Evolutionary conservation across 805 yeast genomes (phyloP), one percentile per base, ranked within the genome.

Genomic region (Starmerella khaoyaiensis): DNA sequence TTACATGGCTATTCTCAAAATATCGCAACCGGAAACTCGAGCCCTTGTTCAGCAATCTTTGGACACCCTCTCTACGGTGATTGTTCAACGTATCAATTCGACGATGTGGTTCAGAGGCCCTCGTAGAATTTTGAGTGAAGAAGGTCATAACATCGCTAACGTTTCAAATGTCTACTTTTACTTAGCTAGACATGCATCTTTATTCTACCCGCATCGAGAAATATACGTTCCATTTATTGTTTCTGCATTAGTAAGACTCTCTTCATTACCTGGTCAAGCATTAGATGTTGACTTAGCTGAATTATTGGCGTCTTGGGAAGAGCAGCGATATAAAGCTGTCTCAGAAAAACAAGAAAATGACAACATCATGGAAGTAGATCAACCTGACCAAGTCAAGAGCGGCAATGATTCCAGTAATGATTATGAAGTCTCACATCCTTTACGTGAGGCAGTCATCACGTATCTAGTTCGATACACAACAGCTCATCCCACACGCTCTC

Each of bases 31-130:
- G 18, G 99, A 90, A 48, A 79, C 93, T 0, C 69, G 93, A 34
- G 73, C 70, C 42, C 63, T 90, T 52, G 94, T 86, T 0, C 73
- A 76, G 54, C 93, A 83, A 52, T 93, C 96, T 0, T 64, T 93
- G 25, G 94, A 86, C 51, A 62, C 80, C 4, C 62, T 90, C 15
- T 95, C 96, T 0, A 94, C 95, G 0, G 90, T 79, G 0, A 68
- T 87, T 66, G 74, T 80, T 2, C 67, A 68, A 38, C 65, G 93
- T 36, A 69, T 79, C 59, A 63, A 63, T 5, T 51, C 67, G 2
- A 69, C 74, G 6, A 62, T 68, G 42, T 90, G 97, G 97, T 70
- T 90, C 35, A 86, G 81, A 48, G 84, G 94, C 86, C 94, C 95
- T 0, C 74, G 96, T 47, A 68, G 96, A 36, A 90, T 87, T 2